These are phyloP conservation scores for Colletotrichum acutatum DNA, from an alignment of 2,329 filamentous ascomycete genomes.

Conservation along the genomic window DNA sequence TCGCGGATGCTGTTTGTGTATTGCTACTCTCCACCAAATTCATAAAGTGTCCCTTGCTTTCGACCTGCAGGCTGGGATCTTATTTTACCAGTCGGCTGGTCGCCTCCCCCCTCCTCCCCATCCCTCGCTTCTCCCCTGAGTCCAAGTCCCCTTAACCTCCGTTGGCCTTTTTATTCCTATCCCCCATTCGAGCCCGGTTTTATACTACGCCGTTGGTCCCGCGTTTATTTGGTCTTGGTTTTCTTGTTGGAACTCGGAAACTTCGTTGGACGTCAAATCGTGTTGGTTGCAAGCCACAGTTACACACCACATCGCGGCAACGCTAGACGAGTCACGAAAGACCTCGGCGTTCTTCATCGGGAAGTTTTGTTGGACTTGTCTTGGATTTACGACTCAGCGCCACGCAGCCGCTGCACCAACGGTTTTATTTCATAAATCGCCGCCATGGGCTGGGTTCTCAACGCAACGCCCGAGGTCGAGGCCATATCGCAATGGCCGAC, in stretches of 20 bases:
- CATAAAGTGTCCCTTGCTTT: not conserved
- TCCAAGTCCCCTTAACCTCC: not conserved
- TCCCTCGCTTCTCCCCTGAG: not conserved
- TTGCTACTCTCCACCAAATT: not conserved
- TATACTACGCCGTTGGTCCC: not conserved
- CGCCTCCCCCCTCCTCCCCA: not conserved
- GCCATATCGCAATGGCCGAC: constrained; percentile 57
- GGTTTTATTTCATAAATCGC: not conserved
- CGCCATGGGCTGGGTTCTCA: constrained; percentile 62
- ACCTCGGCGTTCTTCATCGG: not conserved
- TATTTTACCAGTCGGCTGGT: not conserved
- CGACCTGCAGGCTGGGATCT: not conserved
- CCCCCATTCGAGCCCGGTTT: not conserved
- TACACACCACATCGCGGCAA: not conserved
- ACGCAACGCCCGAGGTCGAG: constrained; percentile 59
- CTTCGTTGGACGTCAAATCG: not conserved
- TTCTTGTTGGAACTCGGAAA: not conserved
- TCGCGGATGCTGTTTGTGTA: not conserved
- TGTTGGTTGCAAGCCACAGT: not conserved
- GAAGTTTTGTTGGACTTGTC: not conserved
- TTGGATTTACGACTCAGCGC: not conserved
- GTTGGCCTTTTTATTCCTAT: not conserved
- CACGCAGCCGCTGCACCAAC: not conserved
- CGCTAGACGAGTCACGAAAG: not conserved
- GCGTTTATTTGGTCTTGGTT: not conserved